Conservation (phyloP, 2,329 filamentous ascomycete species). For the Aspergillus japonicus region DNA sequence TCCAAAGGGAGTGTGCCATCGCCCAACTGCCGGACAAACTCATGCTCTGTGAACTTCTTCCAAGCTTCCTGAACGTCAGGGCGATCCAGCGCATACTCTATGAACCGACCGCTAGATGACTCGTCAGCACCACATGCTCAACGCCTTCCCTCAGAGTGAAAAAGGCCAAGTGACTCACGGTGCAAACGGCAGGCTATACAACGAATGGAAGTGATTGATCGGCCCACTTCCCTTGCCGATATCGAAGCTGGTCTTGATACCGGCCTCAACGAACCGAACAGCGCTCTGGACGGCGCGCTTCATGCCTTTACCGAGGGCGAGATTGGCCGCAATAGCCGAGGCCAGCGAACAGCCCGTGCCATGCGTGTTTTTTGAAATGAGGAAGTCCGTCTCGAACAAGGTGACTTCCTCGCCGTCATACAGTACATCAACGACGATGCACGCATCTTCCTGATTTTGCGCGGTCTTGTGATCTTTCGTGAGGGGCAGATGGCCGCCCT, state of each 20-base stretch:
- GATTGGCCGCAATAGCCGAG: conserved; percentile 66
- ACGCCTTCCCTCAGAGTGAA: neutral
- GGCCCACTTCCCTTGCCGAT: conserved; percentile 62
- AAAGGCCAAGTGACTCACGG: conserved; percentile 42
- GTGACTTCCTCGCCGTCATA: conserved; percentile 60
- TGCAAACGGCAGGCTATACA: conserved; percentile 59
- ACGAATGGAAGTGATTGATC: conserved; percentile 67
- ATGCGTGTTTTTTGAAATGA: conserved; percentile 78
- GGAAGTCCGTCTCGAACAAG: conserved; percentile 68
- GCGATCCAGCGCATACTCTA: conserved; percentile 77
- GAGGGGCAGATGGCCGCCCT: conserved; percentile 87
- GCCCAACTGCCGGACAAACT: conserved; percentile 76
- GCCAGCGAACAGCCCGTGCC: conserved; percentile 94
- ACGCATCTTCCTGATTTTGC: conserved; percentile 56
- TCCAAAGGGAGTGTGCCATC: conserved; percentile 70
- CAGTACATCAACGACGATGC: conserved; percentile 74
- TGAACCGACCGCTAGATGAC: conserved; percentile 64
- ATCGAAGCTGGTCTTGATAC: conserved; percentile 57
- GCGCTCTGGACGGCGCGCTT: conserved; percentile 54
- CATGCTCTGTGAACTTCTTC: conserved; percentile 74
- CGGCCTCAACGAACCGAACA: conserved; percentile 61
- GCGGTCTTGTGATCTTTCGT: conserved; percentile 62
- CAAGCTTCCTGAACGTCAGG: conserved; percentile 72
- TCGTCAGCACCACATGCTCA: neutral
- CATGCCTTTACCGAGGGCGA: conserved; percentile 53